Percentiles rank a stretch among this genome's conserved stretches.
Conservation (phyloP, 2,329 filamentous ascomycete species). For the Aureobasidium pullulans region DNA sequence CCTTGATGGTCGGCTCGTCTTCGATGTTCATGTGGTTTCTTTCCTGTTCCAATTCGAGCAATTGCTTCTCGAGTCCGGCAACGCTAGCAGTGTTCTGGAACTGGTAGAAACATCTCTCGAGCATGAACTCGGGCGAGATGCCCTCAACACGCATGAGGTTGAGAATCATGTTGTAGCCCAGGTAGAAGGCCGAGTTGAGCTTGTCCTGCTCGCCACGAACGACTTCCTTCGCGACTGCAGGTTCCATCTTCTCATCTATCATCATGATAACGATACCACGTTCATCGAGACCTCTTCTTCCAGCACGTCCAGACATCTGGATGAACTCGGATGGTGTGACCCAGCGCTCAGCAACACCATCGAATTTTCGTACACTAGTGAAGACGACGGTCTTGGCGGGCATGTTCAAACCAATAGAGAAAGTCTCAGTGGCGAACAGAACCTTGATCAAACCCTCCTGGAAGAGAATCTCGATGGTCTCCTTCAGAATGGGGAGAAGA, state of each 20-base stretch:
- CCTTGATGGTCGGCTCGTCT: conserved; percentile 81
- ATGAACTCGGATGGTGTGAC: conserved; percentile 94
- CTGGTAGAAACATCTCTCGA: conserved; percentile 97
- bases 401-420: conserved; percentile 98
- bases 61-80: conserved; percentile 71
- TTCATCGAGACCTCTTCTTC: conserved; percentile 93
- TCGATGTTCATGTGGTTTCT: conserved; percentile 67
- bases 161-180: conserved; percentile 98
- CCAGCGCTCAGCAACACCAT: conserved; percentile 72
- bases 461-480: conserved; percentile 98
- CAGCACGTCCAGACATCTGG: conserved; percentile 96
- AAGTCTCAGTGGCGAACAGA: conserved; percentile 94
- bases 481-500: conserved; percentile 88
- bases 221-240: conserved; percentile 85
- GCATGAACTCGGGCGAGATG: conserved; percentile 97
- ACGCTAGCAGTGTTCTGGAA: conserved; percentile 94
- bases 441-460: conserved; percentile 98
- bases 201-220: conserved; percentile 95
- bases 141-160: conserved; percentile 96
- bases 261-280: conserved; percentile 99
- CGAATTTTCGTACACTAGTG: conserved; percentile 90
- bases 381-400: conserved; percentile 99
- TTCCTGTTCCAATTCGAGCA: conserved; percentile 70
- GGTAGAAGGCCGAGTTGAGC: conserved; percentile 93
- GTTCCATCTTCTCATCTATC: conserved; percentile 95